A percentile compares a stretch with the other conserved stretches of the same genome.
Conservation (phyloP, 495 filamentous ascomycete species). For the Cercophora newfieldiana region DNA sequence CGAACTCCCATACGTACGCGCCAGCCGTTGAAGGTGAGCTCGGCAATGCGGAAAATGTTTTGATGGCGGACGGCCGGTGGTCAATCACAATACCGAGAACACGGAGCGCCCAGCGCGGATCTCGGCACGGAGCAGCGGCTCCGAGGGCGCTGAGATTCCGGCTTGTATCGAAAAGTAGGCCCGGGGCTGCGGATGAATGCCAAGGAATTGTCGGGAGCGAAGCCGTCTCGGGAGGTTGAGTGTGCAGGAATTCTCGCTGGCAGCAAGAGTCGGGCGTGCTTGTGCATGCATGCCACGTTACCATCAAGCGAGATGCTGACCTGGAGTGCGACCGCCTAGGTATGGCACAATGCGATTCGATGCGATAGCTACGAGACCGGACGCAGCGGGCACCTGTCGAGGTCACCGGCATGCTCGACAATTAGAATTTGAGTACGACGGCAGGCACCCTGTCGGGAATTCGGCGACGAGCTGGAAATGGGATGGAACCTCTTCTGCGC, state of each 20-base stretch:
- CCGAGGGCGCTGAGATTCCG: neutral
- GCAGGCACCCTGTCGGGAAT: neutral
- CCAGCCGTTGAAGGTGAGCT: neutral
- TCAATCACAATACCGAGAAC: neutral
- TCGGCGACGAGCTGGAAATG: neutral
- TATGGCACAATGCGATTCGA: neutral
- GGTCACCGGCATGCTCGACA: too few relatives aligned
- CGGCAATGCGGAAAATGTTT: neutral
- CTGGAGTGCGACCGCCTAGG: neutral
- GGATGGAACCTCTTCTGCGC: neutral
- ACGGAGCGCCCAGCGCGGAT: neutral
- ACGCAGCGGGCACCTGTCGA: too few relatives aligned
- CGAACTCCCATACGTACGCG: too few relatives aligned
- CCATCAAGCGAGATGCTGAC: neutral
- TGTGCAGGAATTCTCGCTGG: too few relatives aligned
- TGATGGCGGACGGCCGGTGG: neutral
- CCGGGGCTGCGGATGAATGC: neutral
- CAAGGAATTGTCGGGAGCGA: neutral
- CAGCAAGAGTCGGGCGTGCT: neutral
- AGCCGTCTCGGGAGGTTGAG: neutral
- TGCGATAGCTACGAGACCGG: neutral
- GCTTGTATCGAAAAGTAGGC: too few relatives aligned
- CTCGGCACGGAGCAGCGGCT: neutral
- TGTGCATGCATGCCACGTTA: slow-evolving; percentile 4
- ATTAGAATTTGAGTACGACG: neutral